A percentile compares a stretch with the other conserved stretches of the same genome.
Evolutionary conservation across 768 basidiomycete genomes (phyloP).

Genomic region (Hirschioporus abietinus): DNA sequence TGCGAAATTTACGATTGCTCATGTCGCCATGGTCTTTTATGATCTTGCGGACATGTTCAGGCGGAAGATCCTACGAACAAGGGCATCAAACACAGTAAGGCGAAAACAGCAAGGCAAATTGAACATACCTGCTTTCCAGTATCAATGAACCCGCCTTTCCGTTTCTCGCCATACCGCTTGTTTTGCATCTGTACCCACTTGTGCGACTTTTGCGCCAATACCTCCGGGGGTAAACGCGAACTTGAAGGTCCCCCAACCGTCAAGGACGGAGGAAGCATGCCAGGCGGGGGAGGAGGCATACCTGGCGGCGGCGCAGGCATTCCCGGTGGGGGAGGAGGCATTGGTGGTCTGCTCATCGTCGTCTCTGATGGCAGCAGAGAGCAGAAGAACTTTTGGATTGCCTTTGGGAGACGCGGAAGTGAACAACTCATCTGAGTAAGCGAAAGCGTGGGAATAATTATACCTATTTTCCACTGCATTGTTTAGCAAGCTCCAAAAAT

Average conservation of each 20-base stretch:
- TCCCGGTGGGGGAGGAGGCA: conserved; percentile 32
- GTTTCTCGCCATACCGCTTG: conserved; percentile 88
- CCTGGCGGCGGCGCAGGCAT: conserved; percentile 24
- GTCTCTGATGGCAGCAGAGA: conserved; percentile 6
- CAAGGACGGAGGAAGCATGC: conserved; percentile 18
- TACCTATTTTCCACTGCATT: too few species aligned
- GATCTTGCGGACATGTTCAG: conserved; percentile 98
- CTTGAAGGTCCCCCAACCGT: conserved; percentile 25
- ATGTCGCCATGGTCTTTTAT: conserved; percentile 99
- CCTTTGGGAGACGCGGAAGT: neutral
- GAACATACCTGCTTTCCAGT: conserved; percentile 83
- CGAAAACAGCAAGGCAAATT: neutral
- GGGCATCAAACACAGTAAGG: conserved; percentile 10
- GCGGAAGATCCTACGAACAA: conserved; percentile 74
- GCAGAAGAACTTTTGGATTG: neutral
- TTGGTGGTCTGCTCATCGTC: conserved; percentile 14
- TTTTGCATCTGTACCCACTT: conserved; percentile 96
- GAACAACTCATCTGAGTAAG: neutral
- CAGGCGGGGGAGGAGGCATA: conserved; percentile 27
- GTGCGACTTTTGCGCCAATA: conserved; percentile 85
- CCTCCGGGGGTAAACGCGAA: conserved; percentile 52
- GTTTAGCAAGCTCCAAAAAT: too few species aligned
- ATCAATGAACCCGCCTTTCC: conserved; percentile 84
- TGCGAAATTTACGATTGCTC: conserved; percentile 98
- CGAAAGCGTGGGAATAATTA: neutral